Base-by-base conservation (phyloP, 768 basidiomycete species). In the Xerocomellus chrysenteron region DNA sequence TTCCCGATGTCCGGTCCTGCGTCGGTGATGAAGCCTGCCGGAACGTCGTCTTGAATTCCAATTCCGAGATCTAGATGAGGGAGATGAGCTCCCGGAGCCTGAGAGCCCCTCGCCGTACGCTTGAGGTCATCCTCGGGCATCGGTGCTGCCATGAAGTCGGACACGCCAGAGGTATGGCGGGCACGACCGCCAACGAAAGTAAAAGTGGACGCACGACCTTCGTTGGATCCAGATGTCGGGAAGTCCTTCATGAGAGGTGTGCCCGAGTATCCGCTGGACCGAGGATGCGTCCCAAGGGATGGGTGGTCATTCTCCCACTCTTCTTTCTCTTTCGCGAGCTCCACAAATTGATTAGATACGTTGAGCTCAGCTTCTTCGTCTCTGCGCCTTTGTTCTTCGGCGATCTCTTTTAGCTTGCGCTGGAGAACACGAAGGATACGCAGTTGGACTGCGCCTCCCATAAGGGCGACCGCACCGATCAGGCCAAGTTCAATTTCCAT, bases 401-500 rank as follows among this genome's bases (percentile, higher is more conserved):
- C 78, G 55, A 94, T 90, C 75, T 95, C 90, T 60, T 79, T 80
- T 47, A 95, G 76, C 71, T 92, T 92, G 59, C 80, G 79, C 68
- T 87, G 86, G 16, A 98, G 84, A 43, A 92, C 80, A 55, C 83
- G 83, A 58, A 94, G 83, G 59, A 97, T 85, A 51, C 90, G 88
- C 65, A 94, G 81, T 73, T 98, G 96, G 45, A 97, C 88, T 3
- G 94, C 92, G 30, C 86, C 83, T 42, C 93, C 92, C 85, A 91
- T 90, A 52, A 96, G 75, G 26, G 90, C 79, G 40, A 95, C 78
- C 3, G 93, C 92, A 43, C 79, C 91, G 56, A 93, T 83, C 62
- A 97, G 82, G 30, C 94, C 95, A 32, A 98, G 80, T 68, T 97
- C 95, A 56, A 98, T 94, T 68, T 91, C 81, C 92, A 95, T 96